Conservation (phyloP, 2,329 filamentous ascomycete genomes). For the Nemania sp. region DNA sequence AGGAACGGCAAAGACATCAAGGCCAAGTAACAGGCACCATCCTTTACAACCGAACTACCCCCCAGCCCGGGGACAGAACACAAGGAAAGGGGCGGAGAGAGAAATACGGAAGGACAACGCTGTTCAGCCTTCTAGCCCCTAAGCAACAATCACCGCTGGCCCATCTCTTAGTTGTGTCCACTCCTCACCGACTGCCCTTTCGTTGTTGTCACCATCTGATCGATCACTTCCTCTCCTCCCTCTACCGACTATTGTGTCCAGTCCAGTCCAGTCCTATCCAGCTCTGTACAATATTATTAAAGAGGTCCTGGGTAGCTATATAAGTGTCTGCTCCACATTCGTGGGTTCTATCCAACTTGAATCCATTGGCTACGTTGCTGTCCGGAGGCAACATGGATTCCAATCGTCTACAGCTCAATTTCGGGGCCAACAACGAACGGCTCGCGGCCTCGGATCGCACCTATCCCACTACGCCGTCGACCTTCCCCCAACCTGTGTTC, state of each 20-base stretch:
- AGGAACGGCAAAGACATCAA: background rate
- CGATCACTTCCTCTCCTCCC: background rate
- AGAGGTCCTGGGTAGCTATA: too few relatives aligned
- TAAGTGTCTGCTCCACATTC: background rate
- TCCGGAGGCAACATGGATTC: constrained; percentile 45
- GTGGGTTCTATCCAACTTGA: too few relatives aligned
- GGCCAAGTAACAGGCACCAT: constrained; percentile 2
- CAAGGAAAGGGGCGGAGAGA: background rate
- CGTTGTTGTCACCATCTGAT: background rate
- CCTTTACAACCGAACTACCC: too few relatives aligned
- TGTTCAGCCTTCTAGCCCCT: background rate
- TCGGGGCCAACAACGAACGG: constrained; percentile 68
- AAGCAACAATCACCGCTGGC: background rate
- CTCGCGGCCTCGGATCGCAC: constrained; percentile 67
- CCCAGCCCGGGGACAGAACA: background rate
- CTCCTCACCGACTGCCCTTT: constrained; percentile 5
- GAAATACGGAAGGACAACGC: background rate
- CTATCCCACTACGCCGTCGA: constrained; percentile 90
- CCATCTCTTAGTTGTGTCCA: background rate
- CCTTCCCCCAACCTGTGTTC: constrained; percentile 89
- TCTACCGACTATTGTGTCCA: background rate
- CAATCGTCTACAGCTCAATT: constrained; percentile 69
- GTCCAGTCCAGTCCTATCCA: background rate
- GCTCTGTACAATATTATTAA: background rate
- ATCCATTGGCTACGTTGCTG: background rate